A percentile compares a stretch with the other conserved stretches of the same genome.
phyloP scores from a whole-genome alignment of 208 protist species.

The Trypanosoma lewisi region DNA sequence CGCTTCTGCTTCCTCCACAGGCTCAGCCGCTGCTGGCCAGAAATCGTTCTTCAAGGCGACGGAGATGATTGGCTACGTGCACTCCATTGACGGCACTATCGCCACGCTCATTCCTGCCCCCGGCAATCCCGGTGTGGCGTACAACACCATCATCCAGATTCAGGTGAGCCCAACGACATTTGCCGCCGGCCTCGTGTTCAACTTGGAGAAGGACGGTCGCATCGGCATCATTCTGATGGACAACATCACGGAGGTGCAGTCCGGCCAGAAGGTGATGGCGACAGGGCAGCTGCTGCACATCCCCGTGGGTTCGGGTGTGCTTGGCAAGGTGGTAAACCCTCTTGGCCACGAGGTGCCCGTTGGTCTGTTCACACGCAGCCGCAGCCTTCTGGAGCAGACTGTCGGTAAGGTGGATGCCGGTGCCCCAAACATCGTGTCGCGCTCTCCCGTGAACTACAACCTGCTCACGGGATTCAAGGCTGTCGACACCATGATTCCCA shows the following conservation, averaged over 20 bases:
- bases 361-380: constrained; percentile 56
- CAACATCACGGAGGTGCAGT: constrained; percentile 85
- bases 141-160: constrained; percentile 88
- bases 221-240: constrained; percentile 89
- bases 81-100: constrained; percentile 88
- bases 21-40: constrained; percentile 35
- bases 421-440: constrained; percentile 92
- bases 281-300: constrained; percentile 85
- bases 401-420: constrained; percentile 87
- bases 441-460: constrained; percentile 92
- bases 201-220: constrained; percentile 84
- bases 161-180: constrained; percentile 79
- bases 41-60: constrained; percentile 85
- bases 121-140: constrained; percentile 72
- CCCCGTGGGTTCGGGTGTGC: constrained; percentile 73
- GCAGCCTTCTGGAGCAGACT: constrained; percentile 45
- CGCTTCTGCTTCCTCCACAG: constrained; percentile 21
- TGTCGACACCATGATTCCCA: constrained; percentile 92
- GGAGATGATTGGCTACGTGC: constrained; percentile 85
- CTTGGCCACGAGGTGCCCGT: constrained; percentile 80
- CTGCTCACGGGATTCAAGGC: constrained; percentile 93
- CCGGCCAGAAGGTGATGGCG: constrained; percentile 86
- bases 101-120: constrained; percentile 78
- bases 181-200: constrained; percentile 77
- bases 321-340: constrained; percentile 87